Evolutionary conservation across 2,329 filamentous ascomycete species (phyloP).

Genomic region (Atkinsonella hypoxylon): DNA sequence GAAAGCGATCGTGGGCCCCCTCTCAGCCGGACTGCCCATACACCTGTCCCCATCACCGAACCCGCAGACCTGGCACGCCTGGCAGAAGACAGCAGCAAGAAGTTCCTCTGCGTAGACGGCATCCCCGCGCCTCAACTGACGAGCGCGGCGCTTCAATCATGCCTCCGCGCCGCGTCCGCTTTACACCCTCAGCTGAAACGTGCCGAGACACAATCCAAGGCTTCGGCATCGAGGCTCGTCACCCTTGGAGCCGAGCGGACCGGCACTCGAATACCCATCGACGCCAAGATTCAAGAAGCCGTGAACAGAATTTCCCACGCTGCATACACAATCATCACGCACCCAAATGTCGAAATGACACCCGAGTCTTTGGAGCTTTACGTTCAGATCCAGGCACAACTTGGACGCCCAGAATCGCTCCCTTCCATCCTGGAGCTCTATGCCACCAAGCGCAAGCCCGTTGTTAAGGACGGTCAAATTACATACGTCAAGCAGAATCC

Average conservation of each 20-base stretch:
- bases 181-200: constrained; percentile 29
- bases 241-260: constrained; percentile 27
- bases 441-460: constrained; percentile 66
- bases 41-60: constrained; percentile 19
- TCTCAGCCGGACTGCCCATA: background rate
- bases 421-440: constrained; percentile 74
- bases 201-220: constrained; percentile 26
- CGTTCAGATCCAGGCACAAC: constrained; percentile 60
- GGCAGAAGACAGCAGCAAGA: constrained; percentile 29
- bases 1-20: constrained; percentile 1
- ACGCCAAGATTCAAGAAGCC: constrained; percentile 28
- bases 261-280: constrained; percentile 19
- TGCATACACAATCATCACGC: constrained; percentile 58
- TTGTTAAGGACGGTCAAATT: constrained; percentile 45
- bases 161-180: constrained; percentile 31
- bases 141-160: constrained; percentile 30
- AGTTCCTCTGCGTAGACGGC: constrained; percentile 31
- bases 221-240: constrained; percentile 43
- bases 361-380: constrained; percentile 61
- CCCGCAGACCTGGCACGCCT: constrained; percentile 27
- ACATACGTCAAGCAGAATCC: constrained; percentile 53
- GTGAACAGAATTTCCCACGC: constrained; percentile 42
- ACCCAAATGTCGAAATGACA: constrained; percentile 72
- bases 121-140: constrained; percentile 33
- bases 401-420: constrained; percentile 63